phyloP scores from a whole-genome alignment of 2,329 filamentous ascomycete genomes.

The Alternaria ventricosa region DNA sequence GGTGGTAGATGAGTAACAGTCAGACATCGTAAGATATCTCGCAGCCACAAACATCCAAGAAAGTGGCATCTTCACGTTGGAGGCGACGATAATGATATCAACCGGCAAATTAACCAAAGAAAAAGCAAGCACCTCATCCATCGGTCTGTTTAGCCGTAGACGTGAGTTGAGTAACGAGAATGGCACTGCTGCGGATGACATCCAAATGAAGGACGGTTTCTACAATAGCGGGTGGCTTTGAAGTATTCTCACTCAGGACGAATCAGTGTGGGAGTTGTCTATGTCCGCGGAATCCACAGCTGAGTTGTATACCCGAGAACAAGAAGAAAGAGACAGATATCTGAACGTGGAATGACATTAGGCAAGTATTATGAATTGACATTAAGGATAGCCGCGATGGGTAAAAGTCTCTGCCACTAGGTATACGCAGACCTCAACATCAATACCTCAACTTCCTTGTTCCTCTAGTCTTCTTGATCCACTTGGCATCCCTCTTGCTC shows the following conservation, averaged over 20 bases:
- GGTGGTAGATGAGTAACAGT: background rate
- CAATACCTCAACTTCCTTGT: conserved; percentile 8
- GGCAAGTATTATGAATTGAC: background rate
- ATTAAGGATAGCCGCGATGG: background rate
- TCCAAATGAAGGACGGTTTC: too few relatives aligned
- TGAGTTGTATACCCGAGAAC: background rate
- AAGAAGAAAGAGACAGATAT: background rate
- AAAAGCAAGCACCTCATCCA: background rate
- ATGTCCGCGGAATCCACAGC: background rate
- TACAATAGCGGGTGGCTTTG: background rate
- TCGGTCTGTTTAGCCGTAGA: background rate
- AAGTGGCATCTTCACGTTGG: background rate
- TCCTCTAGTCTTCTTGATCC: conserved; percentile 37
- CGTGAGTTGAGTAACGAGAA: background rate
- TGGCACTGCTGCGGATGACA: background rate
- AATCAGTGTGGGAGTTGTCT: background rate
- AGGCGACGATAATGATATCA: background rate
- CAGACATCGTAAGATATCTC: background rate
- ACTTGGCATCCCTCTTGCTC: conserved; percentile 36
- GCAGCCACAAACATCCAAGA: background rate
- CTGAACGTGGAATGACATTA: background rate
- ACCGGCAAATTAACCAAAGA: background rate
- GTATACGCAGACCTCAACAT: background rate
- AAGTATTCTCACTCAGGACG: background rate
- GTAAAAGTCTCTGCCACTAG: background rate